Evolutionary conservation across 371 early-diverging fungal species (phyloP), one percentile per base, ranked within the genome.

Genomic region (Polyrhizophydium stewartii): DNA sequence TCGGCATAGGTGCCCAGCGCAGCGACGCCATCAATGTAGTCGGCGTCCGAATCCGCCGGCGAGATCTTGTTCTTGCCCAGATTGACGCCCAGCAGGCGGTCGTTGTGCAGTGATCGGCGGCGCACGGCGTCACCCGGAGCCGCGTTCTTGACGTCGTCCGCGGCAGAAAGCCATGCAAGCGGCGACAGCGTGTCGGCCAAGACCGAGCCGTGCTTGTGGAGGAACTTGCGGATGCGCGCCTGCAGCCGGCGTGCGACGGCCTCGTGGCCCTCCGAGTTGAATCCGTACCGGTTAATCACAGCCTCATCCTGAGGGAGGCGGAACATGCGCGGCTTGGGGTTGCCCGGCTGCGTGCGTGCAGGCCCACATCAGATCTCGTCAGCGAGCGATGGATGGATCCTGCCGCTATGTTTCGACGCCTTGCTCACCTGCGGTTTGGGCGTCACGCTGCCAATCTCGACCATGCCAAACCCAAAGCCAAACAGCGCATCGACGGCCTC

Each of bases 271-370:
- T 85, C 87, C 51, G 88, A 89, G 74, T 92, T 92, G 80, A 93
- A 85, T 6, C 93, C 93, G 73, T 91, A 91, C 32, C 93, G 86
- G 74, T 93, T 93, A 62, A 93, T 89, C 50, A 88, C 84, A 22
- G 91, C 89, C 28, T 72, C 69, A 67, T 86, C 89, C 33, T 79
- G 75, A 2, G 77, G 69, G 12, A 92, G 72, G 16, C 92, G 81
- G 79, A 93, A 93, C 72, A 92, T 76, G 45, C 92, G 78, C 58
- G 91, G 90, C 64, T 73, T 67, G 27, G 91, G 85, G 77, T 93
- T 93, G 25, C 93, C 93, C 2, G 80, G 78, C 85, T 88, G 65
- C 7, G 22, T 21, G n/a, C n/a, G n/a, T n/a, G n/a, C n/a, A n/a
- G n/a, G n/a, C n/a, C n/a, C n/a, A n/a, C n/a, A n/a, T 21, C 47